These are phyloP conservation scores for Hordeum marinum DNA, from an alignment of 176 grass and related monocot genomes.

Conservation along the genomic window DNA sequence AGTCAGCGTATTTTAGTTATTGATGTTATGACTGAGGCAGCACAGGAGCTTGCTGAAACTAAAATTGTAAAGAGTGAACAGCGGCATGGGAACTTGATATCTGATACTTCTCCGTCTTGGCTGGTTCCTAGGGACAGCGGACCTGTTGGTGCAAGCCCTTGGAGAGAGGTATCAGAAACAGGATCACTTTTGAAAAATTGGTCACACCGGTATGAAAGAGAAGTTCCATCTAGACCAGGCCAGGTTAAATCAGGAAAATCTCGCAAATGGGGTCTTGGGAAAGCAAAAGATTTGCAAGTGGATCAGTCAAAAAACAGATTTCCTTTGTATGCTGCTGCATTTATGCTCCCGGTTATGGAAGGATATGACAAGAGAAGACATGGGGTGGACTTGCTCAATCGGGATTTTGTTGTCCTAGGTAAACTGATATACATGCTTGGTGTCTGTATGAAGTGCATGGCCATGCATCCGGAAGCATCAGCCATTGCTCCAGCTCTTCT, in stretches of 20 bases:
- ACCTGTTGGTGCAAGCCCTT: constrained; percentile 67
- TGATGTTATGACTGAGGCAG: constrained; percentile 94
- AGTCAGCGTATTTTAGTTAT: constrained; percentile 86
- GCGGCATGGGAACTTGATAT: constrained; percentile 51
- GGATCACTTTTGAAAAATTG: constrained; percentile 57
- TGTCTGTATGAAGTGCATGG: constrained; percentile 86
- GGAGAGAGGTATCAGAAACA: constrained; percentile 81
- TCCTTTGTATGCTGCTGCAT: constrained; percentile 90
- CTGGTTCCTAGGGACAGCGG: constrained; percentile 64
- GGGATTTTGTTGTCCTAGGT: constrained; percentile 88
- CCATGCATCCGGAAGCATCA: constrained; percentile 92
- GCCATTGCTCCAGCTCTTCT: constrained; percentile 82
- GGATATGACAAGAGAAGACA: constrained; percentile 85
- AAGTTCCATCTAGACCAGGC: constrained; percentile 79
- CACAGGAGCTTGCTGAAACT: constrained; percentile 81
- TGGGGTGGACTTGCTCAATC: constrained; percentile 74
- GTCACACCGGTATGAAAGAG: constrained; percentile 84
- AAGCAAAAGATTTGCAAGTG: constrained; percentile 48
- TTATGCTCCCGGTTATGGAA: constrained; percentile 95
- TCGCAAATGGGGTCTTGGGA: constrained; percentile 82
- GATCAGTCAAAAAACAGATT: constrained; percentile 75
- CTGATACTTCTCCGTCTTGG: constrained; percentile 76
- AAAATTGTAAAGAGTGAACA: constrained; percentile 47
- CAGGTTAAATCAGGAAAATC: constrained; percentile 87
- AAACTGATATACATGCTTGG: constrained; percentile 98